A percentile compares a stretch with the other conserved stretches of the same genome.
These are phyloP conservation scores for Holtermannia corniformis DNA, from an alignment of 768 basidiomycete genomes.

Conservation along the genomic window DNA sequence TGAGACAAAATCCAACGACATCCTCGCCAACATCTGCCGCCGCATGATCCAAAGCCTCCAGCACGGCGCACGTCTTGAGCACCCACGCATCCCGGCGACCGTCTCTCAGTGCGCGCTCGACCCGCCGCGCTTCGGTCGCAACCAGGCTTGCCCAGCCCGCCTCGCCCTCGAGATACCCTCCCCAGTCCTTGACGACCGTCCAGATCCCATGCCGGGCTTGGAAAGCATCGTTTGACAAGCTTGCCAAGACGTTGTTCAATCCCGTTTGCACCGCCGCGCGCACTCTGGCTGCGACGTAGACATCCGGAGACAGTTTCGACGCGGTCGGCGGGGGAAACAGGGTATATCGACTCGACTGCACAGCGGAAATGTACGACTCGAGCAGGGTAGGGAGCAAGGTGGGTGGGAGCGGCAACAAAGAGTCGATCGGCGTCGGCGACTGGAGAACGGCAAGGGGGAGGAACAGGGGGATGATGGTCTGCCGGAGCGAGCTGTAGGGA, in stretches of 20 bases:
- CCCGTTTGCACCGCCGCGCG: conserved; percentile 12
- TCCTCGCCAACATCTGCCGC: conserved; percentile 5
- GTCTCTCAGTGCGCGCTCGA: background rate
- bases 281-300: conserved; percentile 21
- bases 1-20: conserved; percentile 14
- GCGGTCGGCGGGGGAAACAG: conserved; percentile 25
- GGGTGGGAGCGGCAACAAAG: background rate
- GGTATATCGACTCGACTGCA: conserved; percentile 14
- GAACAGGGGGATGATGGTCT: background rate
- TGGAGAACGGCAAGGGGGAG: conserved; percentile 8
- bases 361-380: conserved; percentile 1
- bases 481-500: background rate
- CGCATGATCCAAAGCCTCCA: conserved; percentile 19
- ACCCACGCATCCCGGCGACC: conserved; percentile 1
- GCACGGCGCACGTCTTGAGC: conserved; percentile 1
- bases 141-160: conserved; percentile 16
- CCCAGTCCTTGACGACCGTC: conserved; percentile 20
- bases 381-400: conserved; percentile 10
- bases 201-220: conserved; percentile 12
- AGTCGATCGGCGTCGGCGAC: background rate
- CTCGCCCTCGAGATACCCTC: conserved; percentile 28
- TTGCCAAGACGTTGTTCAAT: conserved; percentile 1
- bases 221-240: background rate
- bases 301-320: conserved; percentile 18
- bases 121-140: background rate